Base-by-base conservation (phyloP, 75 land plant species). In the Pinus tabuliformis region DNA sequence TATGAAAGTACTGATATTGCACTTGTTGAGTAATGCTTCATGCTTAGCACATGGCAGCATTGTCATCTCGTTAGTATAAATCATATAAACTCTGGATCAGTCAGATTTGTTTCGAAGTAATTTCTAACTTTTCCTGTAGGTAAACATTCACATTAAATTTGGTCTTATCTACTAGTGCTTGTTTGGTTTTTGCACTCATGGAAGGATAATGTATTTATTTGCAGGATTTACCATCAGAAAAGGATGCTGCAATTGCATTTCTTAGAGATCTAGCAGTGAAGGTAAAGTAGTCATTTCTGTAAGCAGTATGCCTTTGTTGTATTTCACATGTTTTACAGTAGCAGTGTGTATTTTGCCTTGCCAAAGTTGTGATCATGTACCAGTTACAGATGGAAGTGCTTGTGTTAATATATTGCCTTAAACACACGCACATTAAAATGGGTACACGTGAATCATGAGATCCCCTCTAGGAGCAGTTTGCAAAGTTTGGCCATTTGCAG, bases 191-290 rank as follows among this genome's bases (percentile, higher is more conserved):
- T 36, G 42, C 42, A 68, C 18, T 39, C 22, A 68, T 68, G 20
- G 36, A 26, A 68, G 52, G 49, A 39, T 36, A 39, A 37, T 68
- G 71, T 20, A 37, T 56, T 16, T 28, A 22, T 61, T 30, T 49
- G n/a, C 81, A 83, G 86, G 86, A 85, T 74, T 57, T 85, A 56
- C 87, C 87, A 24, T 7, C 57, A n/a, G 81, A 83, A 22, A 85
- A 79, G 65, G 86, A 83, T 42, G 78, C 78, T 24, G 87, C 86
- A 17, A 37, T 85, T 30, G 26, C 61, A 68, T 85, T 70, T 64
- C 64, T 85, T 70, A 76, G 60, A 20, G 79, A 74, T 54, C 62
- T 85, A 54, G 78, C 81, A 49, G 62, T 16, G 37, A 83, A 83
- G 87, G 87, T 85, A 76, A 57, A 54, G 45, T 3, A 20, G 15